phyloP scores from a whole-genome alignment of 2,329 filamentous ascomycete genomes.

The Eurotiales sp. region DNA sequence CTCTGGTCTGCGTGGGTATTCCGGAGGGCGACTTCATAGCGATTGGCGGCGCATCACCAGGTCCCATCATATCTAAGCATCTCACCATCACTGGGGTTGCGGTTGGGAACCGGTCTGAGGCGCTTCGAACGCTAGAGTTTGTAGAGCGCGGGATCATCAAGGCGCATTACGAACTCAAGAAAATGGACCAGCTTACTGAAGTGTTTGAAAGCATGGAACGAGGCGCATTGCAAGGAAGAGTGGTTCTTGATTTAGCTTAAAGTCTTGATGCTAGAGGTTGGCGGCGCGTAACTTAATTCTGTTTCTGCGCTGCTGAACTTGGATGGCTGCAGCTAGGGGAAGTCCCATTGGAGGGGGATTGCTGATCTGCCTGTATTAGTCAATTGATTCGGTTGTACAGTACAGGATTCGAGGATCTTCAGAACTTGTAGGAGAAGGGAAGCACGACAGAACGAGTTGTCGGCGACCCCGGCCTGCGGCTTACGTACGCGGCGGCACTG shows the following conservation, averaged over 20 bases:
- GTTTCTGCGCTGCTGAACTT: too few species aligned
- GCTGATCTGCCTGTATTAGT: too few species aligned
- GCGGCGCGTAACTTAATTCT: too few species aligned
- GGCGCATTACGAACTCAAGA: conserved; percentile 43
- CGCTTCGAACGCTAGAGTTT: conserved; percentile 48
- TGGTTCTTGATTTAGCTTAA: conserved; percentile 50
- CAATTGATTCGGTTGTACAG: too few species aligned
- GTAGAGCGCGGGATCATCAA: conserved; percentile 47
- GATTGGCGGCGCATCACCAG: conserved; percentile 45
- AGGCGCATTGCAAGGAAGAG: conserved; percentile 44
- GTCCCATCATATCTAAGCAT: conserved; percentile 39
- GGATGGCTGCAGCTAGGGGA: too few species aligned
- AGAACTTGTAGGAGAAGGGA: too few species aligned
- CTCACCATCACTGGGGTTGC: conserved; percentile 48
- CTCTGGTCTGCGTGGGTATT: conserved; percentile 51
- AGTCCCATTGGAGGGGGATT: too few species aligned
- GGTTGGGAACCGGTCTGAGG: conserved; percentile 51
- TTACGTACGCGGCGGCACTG: too few species aligned
- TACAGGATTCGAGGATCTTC: too few species aligned
- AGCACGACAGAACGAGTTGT: too few species aligned
- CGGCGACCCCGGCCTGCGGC: too few species aligned
- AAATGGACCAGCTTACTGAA: conserved; percentile 45
- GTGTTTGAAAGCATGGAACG: conserved; percentile 45
- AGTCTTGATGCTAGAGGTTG: too few species aligned
- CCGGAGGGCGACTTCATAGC: conserved; percentile 45